Percentiles rank a stretch among this genome's conserved stretches.
These are phyloP conservation scores for Candida tropicalis DNA, from an alignment of 1,139 yeast genomes.

Conservation along the genomic window DNA sequence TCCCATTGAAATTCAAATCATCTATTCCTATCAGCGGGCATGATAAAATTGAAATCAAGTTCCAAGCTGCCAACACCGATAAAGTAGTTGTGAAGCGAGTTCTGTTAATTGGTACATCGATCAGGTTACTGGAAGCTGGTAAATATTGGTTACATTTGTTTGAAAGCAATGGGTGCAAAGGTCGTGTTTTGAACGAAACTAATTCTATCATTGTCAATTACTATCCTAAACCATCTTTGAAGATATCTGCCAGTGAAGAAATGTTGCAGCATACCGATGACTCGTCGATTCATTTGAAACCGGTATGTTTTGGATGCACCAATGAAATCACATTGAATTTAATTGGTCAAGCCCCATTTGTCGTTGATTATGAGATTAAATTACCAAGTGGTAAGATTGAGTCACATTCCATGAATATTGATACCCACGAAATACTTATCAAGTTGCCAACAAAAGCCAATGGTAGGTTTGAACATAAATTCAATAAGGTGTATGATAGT, in stretches of 20 bases:
- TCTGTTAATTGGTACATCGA: conserved; percentile 7
- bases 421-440: conserved; percentile 26
- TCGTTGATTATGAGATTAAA: conserved; percentile 64
- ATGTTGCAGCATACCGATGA: conserved; percentile 24
- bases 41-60: conserved; percentile 32
- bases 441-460: conserved; percentile 36
- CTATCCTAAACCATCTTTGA: conserved; percentile 58
- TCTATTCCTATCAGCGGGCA: conserved; percentile 27
- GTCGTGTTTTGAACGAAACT: conserved; percentile 44
- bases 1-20: conserved; percentile 56
- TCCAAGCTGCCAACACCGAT: conserved; percentile 16
- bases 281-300: conserved; percentile 25
- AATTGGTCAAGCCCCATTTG: conserved; percentile 73
- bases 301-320: conserved; percentile 38
- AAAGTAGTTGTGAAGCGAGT: conserved; percentile 8
- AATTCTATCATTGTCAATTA: conserved; percentile 48
- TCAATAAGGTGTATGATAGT: conserved; percentile 68
- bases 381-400: conserved; percentile 59
- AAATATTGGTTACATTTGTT: conserved; percentile 60
- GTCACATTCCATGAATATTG: conserved; percentile 33
- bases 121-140: conserved; percentile 57
- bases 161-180: conserved; percentile 69
- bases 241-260: conserved; percentile 23
- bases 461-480: conserved; percentile 65
- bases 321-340: conserved; percentile 29